Conservation (phyloP, 148 eudicot species). For the Fagopyrum homotropicum region DNA sequence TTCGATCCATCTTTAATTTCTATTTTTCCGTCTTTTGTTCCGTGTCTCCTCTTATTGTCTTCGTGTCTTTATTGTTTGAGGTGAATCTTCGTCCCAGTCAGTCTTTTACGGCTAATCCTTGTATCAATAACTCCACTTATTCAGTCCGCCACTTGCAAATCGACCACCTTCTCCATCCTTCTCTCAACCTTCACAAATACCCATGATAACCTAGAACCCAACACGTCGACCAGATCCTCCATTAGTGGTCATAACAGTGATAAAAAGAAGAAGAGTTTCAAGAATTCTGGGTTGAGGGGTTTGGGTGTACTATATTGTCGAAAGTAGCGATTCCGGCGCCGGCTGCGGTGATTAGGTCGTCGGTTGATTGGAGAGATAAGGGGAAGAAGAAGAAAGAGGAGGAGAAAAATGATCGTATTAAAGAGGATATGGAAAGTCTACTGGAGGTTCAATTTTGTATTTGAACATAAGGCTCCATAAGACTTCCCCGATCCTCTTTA, state of each 20-base stretch:
- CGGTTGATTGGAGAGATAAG: constrained; percentile 54
- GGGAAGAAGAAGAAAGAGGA: constrained; percentile 12
- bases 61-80: too few relatives aligned
- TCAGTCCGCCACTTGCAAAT: constrained; percentile 14
- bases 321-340: constrained; percentile 71
- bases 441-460: too few relatives aligned
- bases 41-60: too few relatives aligned
- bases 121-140: not conserved
- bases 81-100: too few relatives aligned
- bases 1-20: too few relatives aligned
- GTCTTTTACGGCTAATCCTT: too few relatives aligned
- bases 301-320: constrained; percentile 64
- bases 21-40: too few relatives aligned
- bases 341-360: constrained; percentile 42
- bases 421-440: constrained; percentile 18
- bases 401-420: constrained; percentile 16
- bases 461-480: constrained; percentile 6
- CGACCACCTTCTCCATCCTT: constrained; percentile 1
- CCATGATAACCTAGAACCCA: not conserved
- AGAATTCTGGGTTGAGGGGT: constrained; percentile 48
- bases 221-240: not conserved
- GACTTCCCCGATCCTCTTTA: constrained; percentile 25
- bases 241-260: not conserved
- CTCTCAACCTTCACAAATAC: constrained; percentile 12
- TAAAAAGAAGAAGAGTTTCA: constrained; percentile 38